Conservation (phyloP, 2,329 filamentous ascomycete genomes). For the Didymella pomorum region DNA sequence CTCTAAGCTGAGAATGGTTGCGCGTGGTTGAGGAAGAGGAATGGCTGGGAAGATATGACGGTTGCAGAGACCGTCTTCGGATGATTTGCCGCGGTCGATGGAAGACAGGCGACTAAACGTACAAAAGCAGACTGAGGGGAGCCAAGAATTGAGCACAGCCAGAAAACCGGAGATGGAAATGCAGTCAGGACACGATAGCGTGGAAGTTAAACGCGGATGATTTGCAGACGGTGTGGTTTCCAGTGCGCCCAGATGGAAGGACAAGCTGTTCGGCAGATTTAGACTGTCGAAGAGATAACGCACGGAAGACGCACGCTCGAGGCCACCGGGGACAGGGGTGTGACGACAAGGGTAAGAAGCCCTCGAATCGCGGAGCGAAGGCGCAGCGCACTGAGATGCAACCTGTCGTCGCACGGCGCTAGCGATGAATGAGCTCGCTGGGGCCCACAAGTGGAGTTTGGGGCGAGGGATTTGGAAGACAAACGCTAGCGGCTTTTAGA, state of each 20-base stretch:
- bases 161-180: constrained; percentile 47
- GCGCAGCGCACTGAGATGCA: constrained; percentile 44
- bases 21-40: constrained; percentile 52
- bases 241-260: constrained; percentile 47
- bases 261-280: constrained; percentile 53
- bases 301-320: constrained; percentile 50
- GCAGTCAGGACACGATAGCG: constrained; percentile 53
- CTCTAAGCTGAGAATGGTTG: constrained; percentile 51
- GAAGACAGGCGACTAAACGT: constrained; percentile 43
- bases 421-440: constrained; percentile 44
- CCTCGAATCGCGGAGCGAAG: constrained; percentile 49
- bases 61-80: constrained; percentile 48
- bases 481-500: constrained; percentile 47
- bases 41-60: constrained; percentile 59
- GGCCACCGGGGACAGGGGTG: constrained; percentile 39
- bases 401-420: constrained; percentile 50
- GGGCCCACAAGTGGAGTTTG: constrained; percentile 33
- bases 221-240: constrained; percentile 56
- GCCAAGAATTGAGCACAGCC: constrained; percentile 48
- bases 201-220: constrained; percentile 58
- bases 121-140: constrained; percentile 35
- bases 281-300: constrained; percentile 51
- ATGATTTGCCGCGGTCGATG: constrained; percentile 49
- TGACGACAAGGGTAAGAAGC: constrained; percentile 31
- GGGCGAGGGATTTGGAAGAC: constrained; percentile 40